Conservation (phyloP, 306 rosid species). For the Arachis hypogaea region DNA sequence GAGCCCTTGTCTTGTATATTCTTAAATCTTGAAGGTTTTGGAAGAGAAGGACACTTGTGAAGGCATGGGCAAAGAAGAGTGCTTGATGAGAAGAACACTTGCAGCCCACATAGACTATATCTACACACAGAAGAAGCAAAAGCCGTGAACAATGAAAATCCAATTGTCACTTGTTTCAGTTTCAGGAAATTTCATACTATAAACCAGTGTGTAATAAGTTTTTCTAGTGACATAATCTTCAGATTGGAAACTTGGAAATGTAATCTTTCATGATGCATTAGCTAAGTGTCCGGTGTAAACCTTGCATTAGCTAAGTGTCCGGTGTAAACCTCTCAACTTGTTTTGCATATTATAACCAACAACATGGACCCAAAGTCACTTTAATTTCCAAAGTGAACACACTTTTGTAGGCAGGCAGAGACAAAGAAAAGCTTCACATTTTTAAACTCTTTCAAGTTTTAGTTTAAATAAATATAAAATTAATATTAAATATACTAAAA, state of each 20-base stretch:
- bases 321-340: slow-evolving; percentile 31
- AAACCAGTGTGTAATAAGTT: slow-evolving; percentile 24
- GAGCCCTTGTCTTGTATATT: background rate
- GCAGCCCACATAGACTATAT: slow-evolving; percentile 77
- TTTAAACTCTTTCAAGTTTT: background rate
- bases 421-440: background rate
- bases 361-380: slow-evolving; percentile 6
- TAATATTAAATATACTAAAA: no score
- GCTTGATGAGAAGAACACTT: slow-evolving; percentile 76
- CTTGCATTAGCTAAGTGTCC: slow-evolving; percentile 17
- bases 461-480: background rate
- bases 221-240: slow-evolving; percentile 11
- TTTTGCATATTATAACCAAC: slow-evolving; percentile 13
- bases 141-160: slow-evolving; percentile 44
- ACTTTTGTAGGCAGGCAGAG: background rate
- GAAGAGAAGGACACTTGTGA: slow-evolving; percentile 59
- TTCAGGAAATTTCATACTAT: slow-evolving; percentile 4
- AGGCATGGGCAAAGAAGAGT: slow-evolving; percentile 66
- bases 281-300: slow-evolving; percentile 21
- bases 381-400: slow-evolving; percentile 11
- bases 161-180: slow-evolving; percentile 19
- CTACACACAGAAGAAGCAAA: slow-evolving; percentile 58
- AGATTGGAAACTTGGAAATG: background rate
- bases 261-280: background rate
- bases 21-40: slow-evolving; percentile 38